Evolutionary conservation across 768 basidiomycete species (phyloP).

Genomic region (Podaxis mareebaensis): DNA sequence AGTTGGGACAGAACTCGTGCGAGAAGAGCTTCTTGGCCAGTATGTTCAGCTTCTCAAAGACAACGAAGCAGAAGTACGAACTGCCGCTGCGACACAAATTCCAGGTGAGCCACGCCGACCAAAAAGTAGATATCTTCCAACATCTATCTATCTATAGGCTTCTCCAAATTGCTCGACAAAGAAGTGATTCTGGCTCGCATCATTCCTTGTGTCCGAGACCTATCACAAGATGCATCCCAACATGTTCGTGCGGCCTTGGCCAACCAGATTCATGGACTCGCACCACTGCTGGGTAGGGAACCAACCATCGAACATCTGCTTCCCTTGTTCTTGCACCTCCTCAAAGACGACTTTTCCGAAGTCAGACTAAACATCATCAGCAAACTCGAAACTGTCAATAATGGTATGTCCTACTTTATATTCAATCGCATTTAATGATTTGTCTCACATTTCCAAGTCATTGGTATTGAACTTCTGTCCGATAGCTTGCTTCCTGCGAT

Average conservation of each 20-base stretch:
- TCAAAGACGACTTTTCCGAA: constrained; percentile 99
- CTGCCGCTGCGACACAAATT: constrained; percentile 94
- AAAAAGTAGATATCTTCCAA: constrained; percentile 8
- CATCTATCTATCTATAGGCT: constrained; percentile 53
- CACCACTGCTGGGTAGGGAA: constrained; percentile 90
- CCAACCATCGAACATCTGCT: constrained; percentile 96
- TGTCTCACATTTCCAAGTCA: constrained; percentile 57
- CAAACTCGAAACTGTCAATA: constrained; percentile 95
- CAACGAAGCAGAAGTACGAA: constrained; percentile 97
- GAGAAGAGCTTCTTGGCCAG: constrained; percentile 91
- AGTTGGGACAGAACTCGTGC: constrained; percentile 85
- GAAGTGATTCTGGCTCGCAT: constrained; percentile 92
- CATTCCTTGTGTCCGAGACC: constrained; percentile 92
- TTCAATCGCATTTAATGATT: constrained; percentile 16
- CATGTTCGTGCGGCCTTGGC: constrained; percentile 97
- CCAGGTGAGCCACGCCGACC: constrained; percentile 62
- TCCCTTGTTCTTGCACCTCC: constrained; percentile 91
- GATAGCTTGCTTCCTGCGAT: constrained; percentile 97
- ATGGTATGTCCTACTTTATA: constrained; percentile 52
- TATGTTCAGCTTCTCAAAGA: constrained; percentile 95
- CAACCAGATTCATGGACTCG: constrained; percentile 93
- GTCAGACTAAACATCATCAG: constrained; percentile 97
- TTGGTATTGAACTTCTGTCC: constrained; percentile 92
- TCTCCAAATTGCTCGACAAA: constrained; percentile 89
- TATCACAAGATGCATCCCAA: constrained; percentile 92